phyloP scores from a whole-genome alignment of 768 basidiomycete genomes.

The Lactarius hatsudake region DNA sequence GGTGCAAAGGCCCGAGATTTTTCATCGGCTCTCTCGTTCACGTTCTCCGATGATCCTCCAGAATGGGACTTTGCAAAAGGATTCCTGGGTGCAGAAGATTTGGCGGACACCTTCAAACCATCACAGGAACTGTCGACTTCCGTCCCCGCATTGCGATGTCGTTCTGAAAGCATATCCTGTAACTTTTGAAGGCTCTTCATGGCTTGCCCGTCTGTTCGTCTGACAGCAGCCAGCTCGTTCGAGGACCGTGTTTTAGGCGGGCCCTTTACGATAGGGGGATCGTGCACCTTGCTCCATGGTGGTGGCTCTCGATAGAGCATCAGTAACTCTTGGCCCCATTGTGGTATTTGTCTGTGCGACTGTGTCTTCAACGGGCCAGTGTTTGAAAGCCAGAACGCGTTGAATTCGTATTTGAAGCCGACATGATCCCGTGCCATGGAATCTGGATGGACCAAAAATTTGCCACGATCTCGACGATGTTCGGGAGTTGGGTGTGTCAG shows the following conservation, averaged over 20 bases:
- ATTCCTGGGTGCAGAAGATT: neutral
- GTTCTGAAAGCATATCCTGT: slow-evolving; percentile 11
- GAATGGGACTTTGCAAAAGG: slow-evolving; percentile 6
- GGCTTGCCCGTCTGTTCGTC: slow-evolving; percentile 1
- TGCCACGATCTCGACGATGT: neutral
- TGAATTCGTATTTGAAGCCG: neutral
- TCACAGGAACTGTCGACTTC: neutral
- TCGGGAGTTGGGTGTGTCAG: slow-evolving; percentile 13
- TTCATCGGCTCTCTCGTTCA: neutral
- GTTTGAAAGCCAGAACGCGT: neutral
- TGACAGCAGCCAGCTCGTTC: neutral
- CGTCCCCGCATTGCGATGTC: slow-evolving; percentile 2
- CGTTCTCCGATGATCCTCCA: neutral
- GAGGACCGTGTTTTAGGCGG: neutral
- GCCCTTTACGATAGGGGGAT: neutral
- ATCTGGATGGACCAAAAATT: neutral
- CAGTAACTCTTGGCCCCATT: slow-evolving; percentile 25
- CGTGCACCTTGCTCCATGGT: slow-evolving; percentile 19
- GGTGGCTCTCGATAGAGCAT: slow-evolving; percentile 28
- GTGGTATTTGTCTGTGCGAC: neutral
- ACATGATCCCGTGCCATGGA: neutral
- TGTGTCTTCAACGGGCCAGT: neutral
- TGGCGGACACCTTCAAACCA: neutral
- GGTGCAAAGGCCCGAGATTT: neutral
- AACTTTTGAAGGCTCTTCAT: slow-evolving; percentile 5